These are phyloP conservation scores for Agaricus subrufescens DNA, from an alignment of 768 basidiomycete species.

Conservation along the genomic window DNA sequence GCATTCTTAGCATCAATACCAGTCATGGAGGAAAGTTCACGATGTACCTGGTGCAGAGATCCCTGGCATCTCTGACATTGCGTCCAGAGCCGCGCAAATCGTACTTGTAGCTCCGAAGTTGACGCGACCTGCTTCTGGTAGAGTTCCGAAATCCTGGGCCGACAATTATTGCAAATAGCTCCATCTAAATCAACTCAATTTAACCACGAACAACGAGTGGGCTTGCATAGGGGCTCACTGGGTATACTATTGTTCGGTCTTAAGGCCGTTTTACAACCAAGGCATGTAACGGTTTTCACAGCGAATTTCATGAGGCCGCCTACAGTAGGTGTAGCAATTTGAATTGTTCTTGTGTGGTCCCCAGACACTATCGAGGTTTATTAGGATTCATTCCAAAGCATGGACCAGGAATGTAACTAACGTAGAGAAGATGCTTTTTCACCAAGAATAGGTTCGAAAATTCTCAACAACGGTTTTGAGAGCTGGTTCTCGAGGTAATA, in stretches of 20 bases:
- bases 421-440: constrained; percentile 83
- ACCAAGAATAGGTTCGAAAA: constrained; percentile 96
- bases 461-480: constrained; percentile 93
- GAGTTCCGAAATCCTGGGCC: constrained; percentile 78
- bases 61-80: constrained; percentile 99
- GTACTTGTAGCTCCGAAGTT: constrained; percentile 79
- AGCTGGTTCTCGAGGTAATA: constrained; percentile 99
- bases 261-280: constrained; percentile 92
- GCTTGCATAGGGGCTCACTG: constrained; percentile 35
- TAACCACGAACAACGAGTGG: background rate
- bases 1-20: background rate
- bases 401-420: constrained; percentile 22
- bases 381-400: background rate
- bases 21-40: background rate
- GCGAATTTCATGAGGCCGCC: constrained; percentile 99
- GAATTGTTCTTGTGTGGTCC: constrained; percentile 92
- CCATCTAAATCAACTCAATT: constrained; percentile 47
- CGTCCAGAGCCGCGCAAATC: constrained; percentile 95
- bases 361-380: constrained; percentile 66
- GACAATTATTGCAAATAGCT: constrained; percentile 93
- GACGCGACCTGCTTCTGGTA: constrained; percentile 84
- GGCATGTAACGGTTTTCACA: constrained; percentile 90
- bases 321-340: constrained; percentile 93
- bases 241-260: constrained; percentile 69
- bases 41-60: constrained; percentile 81